Conservation (phyloP, 805 yeast genomes). For the Wickerhamiella siamensis region DNA sequence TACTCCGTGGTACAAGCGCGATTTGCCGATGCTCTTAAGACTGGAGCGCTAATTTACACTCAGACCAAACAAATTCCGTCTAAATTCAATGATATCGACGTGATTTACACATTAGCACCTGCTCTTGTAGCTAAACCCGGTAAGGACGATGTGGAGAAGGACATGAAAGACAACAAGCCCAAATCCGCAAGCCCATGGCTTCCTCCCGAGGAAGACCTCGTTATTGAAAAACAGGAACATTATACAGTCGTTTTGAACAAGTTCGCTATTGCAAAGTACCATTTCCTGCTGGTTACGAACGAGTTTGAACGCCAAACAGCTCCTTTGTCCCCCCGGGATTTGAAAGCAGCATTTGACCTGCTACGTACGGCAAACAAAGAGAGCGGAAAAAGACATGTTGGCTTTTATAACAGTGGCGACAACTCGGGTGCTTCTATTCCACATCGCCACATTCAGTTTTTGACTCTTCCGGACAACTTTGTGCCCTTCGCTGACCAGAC, state of each 20-base stretch:
- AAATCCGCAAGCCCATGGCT: slow-evolving; percentile 51
- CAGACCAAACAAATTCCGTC: slow-evolving; percentile 30
- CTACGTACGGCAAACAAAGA: slow-evolving; percentile 35
- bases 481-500: slow-evolving; percentile 44
- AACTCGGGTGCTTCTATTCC: slow-evolving; percentile 89
- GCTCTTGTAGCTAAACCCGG: slow-evolving; percentile 25
- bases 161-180: slow-evolving; percentile 1
- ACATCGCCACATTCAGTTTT: slow-evolving; percentile 83
- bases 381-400: slow-evolving; percentile 43
- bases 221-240: slow-evolving; percentile 38
- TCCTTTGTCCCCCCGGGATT: slow-evolving; percentile 58
- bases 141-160: slow-evolving; percentile 4
- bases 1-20: slow-evolving; percentile 12
- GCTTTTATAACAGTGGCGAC: slow-evolving; percentile 80
- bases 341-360: slow-evolving; percentile 42
- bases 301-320: slow-evolving; percentile 57
- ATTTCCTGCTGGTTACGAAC: slow-evolving; percentile 65
- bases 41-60: slow-evolving; percentile 36
- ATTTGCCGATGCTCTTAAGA: slow-evolving; percentile 35
- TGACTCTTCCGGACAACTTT: slow-evolving; percentile 50
- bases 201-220: slow-evolving; percentile 62
- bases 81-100: slow-evolving; percentile 23
- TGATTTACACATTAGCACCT: slow-evolving; percentile 26
- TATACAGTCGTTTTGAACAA: slow-evolving; percentile 67
- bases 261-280: slow-evolving; percentile 70